Evolutionary conservation across 331 rosid genomes (phyloP), one percentile per base, ranked within the genome.

Genomic region (Acacia concinna): DNA sequence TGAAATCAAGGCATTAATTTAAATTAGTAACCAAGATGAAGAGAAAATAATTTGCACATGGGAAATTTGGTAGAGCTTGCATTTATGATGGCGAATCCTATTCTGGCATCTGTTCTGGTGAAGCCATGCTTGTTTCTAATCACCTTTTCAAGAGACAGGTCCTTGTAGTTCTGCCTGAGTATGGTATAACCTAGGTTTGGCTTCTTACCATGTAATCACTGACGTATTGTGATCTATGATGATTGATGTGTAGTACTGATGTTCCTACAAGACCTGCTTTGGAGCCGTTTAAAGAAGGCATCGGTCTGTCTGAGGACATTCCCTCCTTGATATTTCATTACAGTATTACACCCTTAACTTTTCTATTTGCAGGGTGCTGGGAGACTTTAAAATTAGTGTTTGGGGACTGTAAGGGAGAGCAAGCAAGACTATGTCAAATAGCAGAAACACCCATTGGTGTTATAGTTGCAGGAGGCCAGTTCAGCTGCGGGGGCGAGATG

Each of bases 391-490:
- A 56, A 75, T 79, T 79, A 31, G 49, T 70, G 35, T 66, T 63
- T 40, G 32, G 67, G 40, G 65, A 62, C 57, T 52, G 78, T 21
- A 34, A 59, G 51, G n/a, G 82, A 41, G 59, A 82, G 85, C 60
- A 74, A 49, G 38, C 57, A 79, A 51, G 47, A 64, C 43, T 74
- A 92, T 92, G 94, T 90, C 95, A 46, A 86, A 86, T 64, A 83
- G 85, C 69, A 83, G 86, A 81, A 83, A 85, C 84, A 85, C 91
- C 71, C 97, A 88, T 79, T 88, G 91, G 91, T 88, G 91, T 68
- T 82, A 84, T 72, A 47, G 35, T 12, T 88, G 91, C 84, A 86
- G 81, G 35, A 80, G 67, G 41, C 81, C 86, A 31, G 78, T 86
- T 65, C 76, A 77, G 75, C 82, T 86, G 70, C 81, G 73, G 30